Evolutionary conservation across 495 filamentous ascomycete species (phyloP), one percentile per base, ranked within the genome.

Genomic region (Terfezia claveryi): DNA sequence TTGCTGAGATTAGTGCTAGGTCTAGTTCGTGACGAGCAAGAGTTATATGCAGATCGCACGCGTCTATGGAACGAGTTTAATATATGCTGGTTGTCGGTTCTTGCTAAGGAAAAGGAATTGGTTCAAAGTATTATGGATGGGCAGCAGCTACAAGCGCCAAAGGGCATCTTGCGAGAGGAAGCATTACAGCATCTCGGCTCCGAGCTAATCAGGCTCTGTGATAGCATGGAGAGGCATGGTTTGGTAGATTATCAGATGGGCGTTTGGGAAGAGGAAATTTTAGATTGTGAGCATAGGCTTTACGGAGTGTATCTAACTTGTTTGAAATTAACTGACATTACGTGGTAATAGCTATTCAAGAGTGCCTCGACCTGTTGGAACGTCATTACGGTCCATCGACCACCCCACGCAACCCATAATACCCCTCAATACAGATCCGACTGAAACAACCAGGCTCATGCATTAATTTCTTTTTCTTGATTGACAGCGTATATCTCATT

Each of bases 241-340:
- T 70, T 98, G 27, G 89, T 98, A 8, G 91, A 98, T 69, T 98
- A 95, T 66, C 82, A 96, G 62, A 91, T 94, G 71, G 91, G 91
- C 4, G 84, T 96, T 50, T 89, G 85, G 77, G 91, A 96, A 67
- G 88, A 95, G 66, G 82, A 84, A 60, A 95, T 98, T 59, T 74
- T 94, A 50, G 76, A 74, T 53, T 74, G 87, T 91, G 74, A 61
- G 85, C 73, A 50, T 32, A 32, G 27, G 7, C 27, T 32, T 32
- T 32, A 32, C 27, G 7, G 27, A 32, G 7, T 32, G 27, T 32
- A 32, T 32, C 27, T 32, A 32, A 32, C 27, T 32, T 32, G 27
- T 7, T 32, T 32, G 27, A 32, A 32, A 27, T 27, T 7, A 32
- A 32, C 27, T 32, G 7, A 32, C 27, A 32, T 32, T 7, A 32